These are phyloP conservation scores for Lizonia empirigonia DNA, from an alignment of 2,329 filamentous ascomycete species.

Conservation along the genomic window DNA sequence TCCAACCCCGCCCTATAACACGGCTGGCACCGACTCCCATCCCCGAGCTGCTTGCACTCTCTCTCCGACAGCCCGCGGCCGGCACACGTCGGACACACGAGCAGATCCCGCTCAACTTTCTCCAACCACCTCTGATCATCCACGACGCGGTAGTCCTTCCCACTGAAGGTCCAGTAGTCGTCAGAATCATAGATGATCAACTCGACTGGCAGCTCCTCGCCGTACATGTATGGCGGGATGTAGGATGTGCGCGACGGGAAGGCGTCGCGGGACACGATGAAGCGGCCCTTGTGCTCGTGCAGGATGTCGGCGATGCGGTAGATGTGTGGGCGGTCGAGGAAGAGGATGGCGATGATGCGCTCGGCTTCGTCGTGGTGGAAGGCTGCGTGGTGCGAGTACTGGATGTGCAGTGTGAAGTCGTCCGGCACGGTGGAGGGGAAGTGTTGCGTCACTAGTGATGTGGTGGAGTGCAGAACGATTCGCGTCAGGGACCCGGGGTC, in stretches of 20 bases:
- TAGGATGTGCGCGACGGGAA: conserved; percentile 28
- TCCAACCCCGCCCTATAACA: conserved; percentile 13
- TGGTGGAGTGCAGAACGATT: conserved; percentile 23
- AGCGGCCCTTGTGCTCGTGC: conserved; percentile 26
- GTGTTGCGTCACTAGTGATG: conserved; percentile 23
- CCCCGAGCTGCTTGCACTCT: conserved; percentile 22
- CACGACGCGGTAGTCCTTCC: conserved; percentile 28
- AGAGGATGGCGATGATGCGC: conserved; percentile 19
- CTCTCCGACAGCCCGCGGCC: conserved; percentile 12
- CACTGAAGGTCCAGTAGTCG: conserved; percentile 36
- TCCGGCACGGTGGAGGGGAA: conserved; percentile 17
- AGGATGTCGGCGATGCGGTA: conserved; percentile 36
- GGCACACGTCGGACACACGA: conserved; percentile 21
- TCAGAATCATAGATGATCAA: conserved; percentile 38
- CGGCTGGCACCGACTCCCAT: conserved; percentile 23
- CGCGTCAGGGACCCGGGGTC: conserved; percentile 23
- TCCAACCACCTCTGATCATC: conserved; percentile 32
- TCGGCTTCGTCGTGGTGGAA: conserved; percentile 7
- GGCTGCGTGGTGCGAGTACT: conserved; percentile 24
- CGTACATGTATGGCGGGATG: conserved; percentile 46
- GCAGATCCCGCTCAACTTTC: conserved; percentile 20
- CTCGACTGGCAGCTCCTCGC: conserved; percentile 40
- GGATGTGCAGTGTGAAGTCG: conserved; percentile 28
- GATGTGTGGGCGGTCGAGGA: conserved; percentile 31
- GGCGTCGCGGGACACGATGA: conserved; percentile 31